phyloP scores from a whole-genome alignment of 495 filamentous ascomycete genomes.

The Podospora australis region DNA sequence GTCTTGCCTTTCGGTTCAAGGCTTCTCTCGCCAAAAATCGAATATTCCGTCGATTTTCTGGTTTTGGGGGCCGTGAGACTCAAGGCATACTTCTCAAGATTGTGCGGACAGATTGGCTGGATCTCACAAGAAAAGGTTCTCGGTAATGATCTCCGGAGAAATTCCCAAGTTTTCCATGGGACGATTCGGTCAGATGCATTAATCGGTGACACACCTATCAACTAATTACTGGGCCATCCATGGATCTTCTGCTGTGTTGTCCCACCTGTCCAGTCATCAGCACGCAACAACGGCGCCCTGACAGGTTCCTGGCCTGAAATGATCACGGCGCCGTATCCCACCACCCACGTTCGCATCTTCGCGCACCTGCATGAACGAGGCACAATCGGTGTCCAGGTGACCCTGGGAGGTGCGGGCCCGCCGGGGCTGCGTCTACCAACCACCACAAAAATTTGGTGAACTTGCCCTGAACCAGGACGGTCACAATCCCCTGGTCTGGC shows the following conservation, averaged over 20 bases:
- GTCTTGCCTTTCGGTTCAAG: background rate
- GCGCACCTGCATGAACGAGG: constrained; percentile 22
- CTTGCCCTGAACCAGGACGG: background rate
- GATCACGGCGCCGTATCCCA: too few species aligned
- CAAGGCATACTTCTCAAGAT: background rate
- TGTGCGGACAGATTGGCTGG: background rate
- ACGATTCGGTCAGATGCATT: too few species aligned
- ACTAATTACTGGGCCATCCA: too few species aligned
- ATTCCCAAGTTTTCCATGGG: too few species aligned
- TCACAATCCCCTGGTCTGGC: background rate
- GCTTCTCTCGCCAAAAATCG: too few species aligned
- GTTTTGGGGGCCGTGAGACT: too few species aligned
- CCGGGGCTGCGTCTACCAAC: background rate
- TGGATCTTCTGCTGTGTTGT: too few species aligned
- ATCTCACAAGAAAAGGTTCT: background rate
- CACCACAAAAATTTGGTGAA: background rate
- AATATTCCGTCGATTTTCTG: too few species aligned
- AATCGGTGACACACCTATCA: too few species aligned
- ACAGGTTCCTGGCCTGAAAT: constrained; percentile 2
- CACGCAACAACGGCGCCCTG: background rate
- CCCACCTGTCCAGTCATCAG: too few species aligned
- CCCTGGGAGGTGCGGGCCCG: constrained; percentile 8
- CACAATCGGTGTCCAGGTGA: constrained; percentile 15
- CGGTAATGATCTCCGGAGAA: constrained; percentile 12
- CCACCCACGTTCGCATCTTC: background rate